Evolutionary conservation across 2,329 filamentous ascomycete species (phyloP), one percentile per base, ranked within the genome.

Genomic region (Mycosphaerella sp.): DNA sequence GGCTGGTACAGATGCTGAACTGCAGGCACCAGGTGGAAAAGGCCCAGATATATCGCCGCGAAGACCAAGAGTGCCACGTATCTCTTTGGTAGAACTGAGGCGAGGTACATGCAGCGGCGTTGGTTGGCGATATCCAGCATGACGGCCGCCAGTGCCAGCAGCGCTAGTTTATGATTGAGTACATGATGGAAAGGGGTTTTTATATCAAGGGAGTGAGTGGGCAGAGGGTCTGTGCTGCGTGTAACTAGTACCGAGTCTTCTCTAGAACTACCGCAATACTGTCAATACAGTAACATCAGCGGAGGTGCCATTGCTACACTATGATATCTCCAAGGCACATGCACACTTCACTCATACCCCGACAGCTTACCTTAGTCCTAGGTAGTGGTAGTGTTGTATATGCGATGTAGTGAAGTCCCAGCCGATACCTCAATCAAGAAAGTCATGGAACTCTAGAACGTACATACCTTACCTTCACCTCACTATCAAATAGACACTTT

Each of bases 1-100:
- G 44, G 44, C 44, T 46, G 21, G 44, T 46, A 30, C 12, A 18
- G 18, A n/a, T 46, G 34, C 4, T 46, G 44, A 10, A 39, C 21
- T n/a, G 44, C 44, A n/a, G 44, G 44, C 9, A 32, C 44, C n/a
- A 46, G 14, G 6, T 46, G 44, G 7, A 34, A 37, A 16, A 39
- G 5, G 0, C 27, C 16, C 34, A 46, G 25, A 6, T 46, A 46
- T 17, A 39, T 10, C 18, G 25, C n/a, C 7, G 17, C 3, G 2
- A 40, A n/a, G 16, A 25, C 17, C n/a, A 39, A 14, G n/a, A 46
- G 13, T 9, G 25, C 35, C 2, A 25, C 5, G 14, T 46, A 46
- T 32, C 34, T 34, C 14, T 34, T 46, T 2, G 44, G 35, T 18
- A 46, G n/a, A n/a, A n/a, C n/a, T n/a, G n/a, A 25, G 2, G 17